Conservation (phyloP, 495 filamentous ascomycete genomes). For the Aspergillus bertholletiae region DNA sequence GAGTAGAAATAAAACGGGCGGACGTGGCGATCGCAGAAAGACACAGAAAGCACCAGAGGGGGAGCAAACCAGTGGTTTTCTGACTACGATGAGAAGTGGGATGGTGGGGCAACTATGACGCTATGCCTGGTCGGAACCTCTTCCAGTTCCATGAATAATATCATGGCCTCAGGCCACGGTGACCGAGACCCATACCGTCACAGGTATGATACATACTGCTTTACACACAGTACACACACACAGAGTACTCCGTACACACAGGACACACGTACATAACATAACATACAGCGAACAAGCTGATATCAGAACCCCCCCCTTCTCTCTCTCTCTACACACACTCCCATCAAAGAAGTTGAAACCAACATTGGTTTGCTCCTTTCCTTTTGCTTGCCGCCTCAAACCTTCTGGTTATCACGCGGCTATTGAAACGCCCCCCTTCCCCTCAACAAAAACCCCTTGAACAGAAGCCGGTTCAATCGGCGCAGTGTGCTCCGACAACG, state of each 20-base stretch:
- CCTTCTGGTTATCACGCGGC: background rate
- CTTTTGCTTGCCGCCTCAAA: background rate
- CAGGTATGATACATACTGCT: too few species aligned
- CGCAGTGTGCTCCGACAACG: slow-evolving; percentile 38
- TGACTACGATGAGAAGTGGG: background rate
- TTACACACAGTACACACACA: too few species aligned
- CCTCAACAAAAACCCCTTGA: background rate
- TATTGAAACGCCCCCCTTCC: too few species aligned
- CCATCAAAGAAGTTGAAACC: background rate
- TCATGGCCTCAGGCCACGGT: too few species aligned
- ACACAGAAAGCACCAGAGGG: slow-evolving; percentile 2
- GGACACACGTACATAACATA: too few species aligned
- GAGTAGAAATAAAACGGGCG: slow-evolving; percentile 18
- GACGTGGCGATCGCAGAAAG: slow-evolving; percentile 28
- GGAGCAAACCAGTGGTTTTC: background rate
- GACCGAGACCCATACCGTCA: too few species aligned
- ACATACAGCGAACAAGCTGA: too few species aligned
- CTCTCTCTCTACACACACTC: background rate
- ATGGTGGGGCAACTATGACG: slow-evolving; percentile 6
- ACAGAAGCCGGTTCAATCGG: slow-evolving; percentile 14
- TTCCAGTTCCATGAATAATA: too few species aligned
- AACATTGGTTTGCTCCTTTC: background rate
- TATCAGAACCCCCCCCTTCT: too few species aligned
- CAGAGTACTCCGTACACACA: too few species aligned
- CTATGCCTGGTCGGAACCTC: background rate